Percentiles rank a stretch among this genome's conserved stretches.
phyloP scores from a whole-genome alignment of 2,329 filamentous ascomycete genomes.

The Neocatenulostroma microsporum region DNA sequence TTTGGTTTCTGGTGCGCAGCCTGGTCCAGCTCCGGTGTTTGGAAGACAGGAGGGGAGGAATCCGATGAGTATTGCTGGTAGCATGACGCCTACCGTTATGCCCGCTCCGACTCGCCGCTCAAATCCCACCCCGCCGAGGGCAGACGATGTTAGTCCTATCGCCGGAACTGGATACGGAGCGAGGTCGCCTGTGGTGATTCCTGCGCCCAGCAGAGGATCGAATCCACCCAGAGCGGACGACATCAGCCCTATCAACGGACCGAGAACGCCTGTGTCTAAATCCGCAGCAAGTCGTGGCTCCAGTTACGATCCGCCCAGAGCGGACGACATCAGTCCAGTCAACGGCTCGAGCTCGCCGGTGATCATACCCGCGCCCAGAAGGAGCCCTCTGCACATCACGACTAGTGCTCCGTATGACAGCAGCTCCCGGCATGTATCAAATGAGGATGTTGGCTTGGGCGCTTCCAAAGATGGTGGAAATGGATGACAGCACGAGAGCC shows the following conservation, averaged over 20 bases:
- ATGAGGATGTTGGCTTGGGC: background rate
- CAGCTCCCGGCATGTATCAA: background rate
- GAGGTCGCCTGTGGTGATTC: background rate
- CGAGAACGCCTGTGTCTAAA: constrained; percentile 1
- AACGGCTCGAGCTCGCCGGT: constrained; percentile 13
- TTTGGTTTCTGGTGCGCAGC: no score
- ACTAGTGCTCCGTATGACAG: background rate
- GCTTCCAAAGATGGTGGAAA: background rate
- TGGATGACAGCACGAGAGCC: background rate
- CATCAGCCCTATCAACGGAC: constrained; percentile 4
- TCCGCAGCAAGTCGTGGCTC: background rate
- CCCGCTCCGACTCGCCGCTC: no score
- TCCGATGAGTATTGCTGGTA: no score
- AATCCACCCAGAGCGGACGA: constrained; percentile 1
- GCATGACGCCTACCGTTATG: no score
- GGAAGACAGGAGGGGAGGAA: no score
- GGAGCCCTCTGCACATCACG: constrained; percentile 8
- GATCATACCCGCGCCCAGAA: constrained; percentile 21
- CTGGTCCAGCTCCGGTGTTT: no score
- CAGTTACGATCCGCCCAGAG: constrained; percentile 17
- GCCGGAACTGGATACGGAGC: background rate
- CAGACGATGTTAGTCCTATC: background rate
- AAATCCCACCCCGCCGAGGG: constrained; percentile 2
- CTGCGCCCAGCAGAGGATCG: background rate
- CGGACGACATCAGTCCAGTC: constrained; percentile 24